These are phyloP conservation scores for Elongisporangium anandrum DNA, from an alignment of 352 stramenopile genomes.

Conservation along the genomic window DNA sequence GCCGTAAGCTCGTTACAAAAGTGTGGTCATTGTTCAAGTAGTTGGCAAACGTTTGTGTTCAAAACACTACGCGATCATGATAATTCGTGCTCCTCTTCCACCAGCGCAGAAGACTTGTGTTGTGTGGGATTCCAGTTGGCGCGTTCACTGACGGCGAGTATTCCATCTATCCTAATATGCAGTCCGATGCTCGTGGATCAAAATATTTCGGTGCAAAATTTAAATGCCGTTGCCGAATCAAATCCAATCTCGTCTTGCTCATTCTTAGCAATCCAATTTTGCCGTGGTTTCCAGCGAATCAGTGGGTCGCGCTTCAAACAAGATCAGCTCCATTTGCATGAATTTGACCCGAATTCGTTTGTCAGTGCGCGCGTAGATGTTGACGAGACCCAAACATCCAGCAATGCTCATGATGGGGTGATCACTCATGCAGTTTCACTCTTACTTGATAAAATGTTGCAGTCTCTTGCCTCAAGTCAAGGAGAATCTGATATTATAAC, in stretches of 20 bases:
- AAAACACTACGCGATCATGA: constrained; percentile 19
- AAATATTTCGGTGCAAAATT: background rate
- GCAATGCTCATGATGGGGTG: background rate
- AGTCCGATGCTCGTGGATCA: constrained; percentile 8
- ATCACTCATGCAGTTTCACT: background rate
- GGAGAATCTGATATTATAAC: constrained; percentile 28
- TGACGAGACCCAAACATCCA: background rate
- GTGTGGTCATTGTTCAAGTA: background rate
- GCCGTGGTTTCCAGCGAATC: constrained; percentile 1
- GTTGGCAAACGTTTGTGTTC: background rate
- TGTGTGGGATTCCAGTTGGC: constrained; percentile 29
- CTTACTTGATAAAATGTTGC: constrained; percentile 33
- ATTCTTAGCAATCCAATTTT: background rate
- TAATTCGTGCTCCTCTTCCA: constrained; percentile 13
- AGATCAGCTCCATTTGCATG: background rate
- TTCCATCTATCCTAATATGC: constrained; percentile 29
- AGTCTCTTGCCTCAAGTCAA: constrained; percentile 24
- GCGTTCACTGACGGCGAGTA: constrained; percentile 24
- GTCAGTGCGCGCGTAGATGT: background rate
- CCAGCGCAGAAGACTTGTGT: constrained; percentile 35
- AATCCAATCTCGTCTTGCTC: background rate
- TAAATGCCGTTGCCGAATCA: background rate
- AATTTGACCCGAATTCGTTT: background rate
- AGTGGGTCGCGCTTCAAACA: background rate
- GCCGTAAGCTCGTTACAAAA: constrained; percentile 7